A percentile compares a stretch with the other conserved stretches of the same genome.
Evolutionary conservation across 225 moss, liverwort and hornwort genomes (phyloP).

Genomic region (Lunularia cruciata): DNA sequence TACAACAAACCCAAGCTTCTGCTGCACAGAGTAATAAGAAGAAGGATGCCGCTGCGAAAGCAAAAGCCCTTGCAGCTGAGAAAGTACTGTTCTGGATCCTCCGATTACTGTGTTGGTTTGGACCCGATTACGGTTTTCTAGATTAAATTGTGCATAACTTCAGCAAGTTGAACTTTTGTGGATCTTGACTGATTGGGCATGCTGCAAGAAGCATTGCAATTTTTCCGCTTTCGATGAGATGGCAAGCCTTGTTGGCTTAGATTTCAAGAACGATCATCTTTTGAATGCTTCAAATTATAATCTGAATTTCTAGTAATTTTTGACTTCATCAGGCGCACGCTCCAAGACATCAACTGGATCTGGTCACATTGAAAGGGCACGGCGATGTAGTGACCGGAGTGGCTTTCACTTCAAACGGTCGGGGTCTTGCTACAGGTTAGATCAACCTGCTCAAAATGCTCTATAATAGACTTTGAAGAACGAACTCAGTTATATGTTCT

Average conservation of each 20-base stretch:
- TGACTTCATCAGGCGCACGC: constrained; percentile 57
- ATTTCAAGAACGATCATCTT: neutral
- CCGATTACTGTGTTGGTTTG: neutral
- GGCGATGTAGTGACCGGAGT: constrained; percentile 82
- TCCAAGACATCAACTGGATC: constrained; percentile 79
- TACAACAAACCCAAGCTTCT: constrained; percentile 11
- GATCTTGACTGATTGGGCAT: neutral
- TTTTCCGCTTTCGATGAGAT: no score
- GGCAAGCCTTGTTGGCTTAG: neutral
- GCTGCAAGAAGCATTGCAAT: neutral
- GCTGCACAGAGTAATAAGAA: constrained; percentile 35
- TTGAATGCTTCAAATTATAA: neutral
- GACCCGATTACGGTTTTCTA: neutral
- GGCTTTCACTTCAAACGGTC: constrained; percentile 80
- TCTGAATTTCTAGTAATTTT: neutral
- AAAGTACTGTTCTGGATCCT: constrained; percentile 25
- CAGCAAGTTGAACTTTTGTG: neutral
- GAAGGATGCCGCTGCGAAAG: constrained; percentile 32
- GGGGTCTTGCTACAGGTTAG: constrained; percentile 91
- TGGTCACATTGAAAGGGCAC: constrained; percentile 91
- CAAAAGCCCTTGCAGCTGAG: constrained; percentile 37
- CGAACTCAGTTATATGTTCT: no score
- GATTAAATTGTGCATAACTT: neutral
- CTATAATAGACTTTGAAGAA: no score
- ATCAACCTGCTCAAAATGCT: no score